Percentiles rank a stretch among this genome's conserved stretches.
Evolutionary conservation across 805 yeast genomes (phyloP).

Genomic region (Sugiyamaella valdiviana): DNA sequence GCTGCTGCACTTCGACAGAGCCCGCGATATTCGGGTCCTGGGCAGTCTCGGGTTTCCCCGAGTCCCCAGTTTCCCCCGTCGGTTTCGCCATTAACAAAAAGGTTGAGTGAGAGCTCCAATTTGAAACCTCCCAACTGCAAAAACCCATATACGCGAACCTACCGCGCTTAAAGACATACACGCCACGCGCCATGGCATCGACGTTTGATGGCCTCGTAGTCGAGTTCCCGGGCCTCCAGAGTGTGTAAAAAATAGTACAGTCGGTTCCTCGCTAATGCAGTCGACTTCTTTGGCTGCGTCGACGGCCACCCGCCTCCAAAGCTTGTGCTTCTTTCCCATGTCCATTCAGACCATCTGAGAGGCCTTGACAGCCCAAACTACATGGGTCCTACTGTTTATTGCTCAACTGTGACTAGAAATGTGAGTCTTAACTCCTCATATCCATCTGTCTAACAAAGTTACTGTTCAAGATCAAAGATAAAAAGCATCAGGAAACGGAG

Average conservation of each 20-base stretch:
- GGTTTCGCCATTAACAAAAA: neutral
- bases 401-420: conserved; percentile 39
- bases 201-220: conserved; percentile 38
- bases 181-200: neutral
- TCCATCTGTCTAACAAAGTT: neutral
- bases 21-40: neutral
- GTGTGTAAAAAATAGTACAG: no score
- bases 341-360: conserved; percentile 48
- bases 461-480: conserved; percentile 7
- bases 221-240: conserved; percentile 45
- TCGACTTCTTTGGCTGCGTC: conserved; percentile 29
- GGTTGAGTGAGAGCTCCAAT: no score
- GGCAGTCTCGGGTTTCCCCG: neutral
- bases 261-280: conserved; percentile 9
- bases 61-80: neutral
- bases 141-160: neutral
- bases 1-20: neutral
- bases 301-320: conserved; percentile 20
- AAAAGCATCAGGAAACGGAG: conserved; percentile 1
- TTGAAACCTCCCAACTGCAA: no score
- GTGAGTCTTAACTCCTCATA: neutral
- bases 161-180: neutral
- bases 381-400: conserved; percentile 40
- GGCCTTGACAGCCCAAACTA: conserved; percentile 40
- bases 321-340: conserved; percentile 43